Evolutionary conservation across 345 rosid genomes (phyloP).

Genomic region (Clarkia xantiana): DNA sequence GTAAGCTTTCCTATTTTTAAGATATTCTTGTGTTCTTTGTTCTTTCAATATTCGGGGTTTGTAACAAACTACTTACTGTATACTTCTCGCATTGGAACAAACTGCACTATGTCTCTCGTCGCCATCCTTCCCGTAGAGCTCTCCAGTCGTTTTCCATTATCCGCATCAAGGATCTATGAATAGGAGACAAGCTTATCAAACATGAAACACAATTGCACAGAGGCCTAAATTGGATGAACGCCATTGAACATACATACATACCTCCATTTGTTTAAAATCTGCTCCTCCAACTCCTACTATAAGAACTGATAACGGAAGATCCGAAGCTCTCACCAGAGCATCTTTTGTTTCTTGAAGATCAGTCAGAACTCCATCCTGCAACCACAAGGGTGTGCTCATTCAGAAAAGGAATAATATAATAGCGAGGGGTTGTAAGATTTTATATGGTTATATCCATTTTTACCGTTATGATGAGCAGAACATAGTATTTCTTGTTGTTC

Average conservation of each 20-base stretch:
- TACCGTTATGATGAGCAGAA: slow-evolving; percentile 57
- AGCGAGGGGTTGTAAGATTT: background rate
- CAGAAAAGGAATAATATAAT: background rate
- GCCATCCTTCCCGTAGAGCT: slow-evolving; percentile 66
- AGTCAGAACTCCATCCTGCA: slow-evolving; percentile 76
- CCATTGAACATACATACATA: slow-evolving; percentile 9
- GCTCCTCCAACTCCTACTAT: slow-evolving; percentile 78
- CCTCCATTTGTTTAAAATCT: slow-evolving; percentile 88
- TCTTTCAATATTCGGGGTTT: background rate
- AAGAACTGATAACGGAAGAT: slow-evolving; percentile 80
- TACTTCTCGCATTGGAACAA: slow-evolving; percentile 69
- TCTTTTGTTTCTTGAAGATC: slow-evolving; percentile 66
- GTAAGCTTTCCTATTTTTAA: background rate
- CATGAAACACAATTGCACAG: background rate
- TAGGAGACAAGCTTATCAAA: background rate
- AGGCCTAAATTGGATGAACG: background rate
- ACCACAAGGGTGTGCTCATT: slow-evolving; percentile 1
- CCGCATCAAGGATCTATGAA: slow-evolving; percentile 69
- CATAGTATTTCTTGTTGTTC: slow-evolving; percentile 37
- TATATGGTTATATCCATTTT: background rate
- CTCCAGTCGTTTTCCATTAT: slow-evolving; percentile 55
- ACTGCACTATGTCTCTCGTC: slow-evolving; percentile 79
- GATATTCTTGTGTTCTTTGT: no score
- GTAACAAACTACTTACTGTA: slow-evolving; percentile 28
- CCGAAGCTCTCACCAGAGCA: slow-evolving; percentile 78